A percentile compares a stretch with the other conserved stretches of the same genome.
phyloP scores from a whole-genome alignment of 768 basidiomycete species.

The Atractiella rhizophila region DNA sequence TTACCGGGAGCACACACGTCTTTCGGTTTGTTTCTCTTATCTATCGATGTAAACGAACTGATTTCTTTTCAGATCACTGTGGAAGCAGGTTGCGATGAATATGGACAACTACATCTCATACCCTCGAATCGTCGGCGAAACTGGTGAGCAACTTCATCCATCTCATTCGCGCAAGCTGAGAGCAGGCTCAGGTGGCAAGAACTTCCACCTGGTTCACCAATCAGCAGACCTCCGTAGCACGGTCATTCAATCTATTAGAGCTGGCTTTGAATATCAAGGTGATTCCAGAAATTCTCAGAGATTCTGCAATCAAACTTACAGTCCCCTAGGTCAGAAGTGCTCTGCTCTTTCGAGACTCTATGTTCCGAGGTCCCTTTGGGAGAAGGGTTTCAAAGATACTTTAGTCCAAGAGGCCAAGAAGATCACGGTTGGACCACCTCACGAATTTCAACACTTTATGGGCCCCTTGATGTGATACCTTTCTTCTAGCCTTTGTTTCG shows the following conservation, averaged over 20 bases:
- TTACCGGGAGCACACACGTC: conserved; percentile 81
- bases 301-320: not conserved
- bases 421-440: conserved; percentile 57
- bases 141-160: conserved; percentile 26
- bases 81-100: conserved; percentile 82
- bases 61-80: conserved; percentile 82
- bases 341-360: conserved; percentile 79
- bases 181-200: conserved; percentile 47
- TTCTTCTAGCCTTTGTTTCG: not conserved
- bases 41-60: no score
- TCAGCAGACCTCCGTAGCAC: conserved; percentile 70
- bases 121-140: conserved; percentile 91
- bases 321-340: conserved; percentile 68
- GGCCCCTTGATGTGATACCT: conserved; percentile 71
- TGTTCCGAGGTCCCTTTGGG: conserved; percentile 68
- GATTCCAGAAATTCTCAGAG: not conserved
- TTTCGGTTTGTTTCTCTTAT: no score
- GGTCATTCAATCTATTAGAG: conserved; percentile 64
- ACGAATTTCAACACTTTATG: conserved; percentile 63
- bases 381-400: conserved; percentile 50
- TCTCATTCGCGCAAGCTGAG: not conserved
- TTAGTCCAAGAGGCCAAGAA: conserved; percentile 48
- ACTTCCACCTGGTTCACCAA: conserved; percentile 80
- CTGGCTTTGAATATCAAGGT: conserved; percentile 90
- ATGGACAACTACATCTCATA: conserved; percentile 66